phyloP scores from a whole-genome alignment of 768 basidiomycete genomes.

The Leccinum olivaceopallidum region DNA sequence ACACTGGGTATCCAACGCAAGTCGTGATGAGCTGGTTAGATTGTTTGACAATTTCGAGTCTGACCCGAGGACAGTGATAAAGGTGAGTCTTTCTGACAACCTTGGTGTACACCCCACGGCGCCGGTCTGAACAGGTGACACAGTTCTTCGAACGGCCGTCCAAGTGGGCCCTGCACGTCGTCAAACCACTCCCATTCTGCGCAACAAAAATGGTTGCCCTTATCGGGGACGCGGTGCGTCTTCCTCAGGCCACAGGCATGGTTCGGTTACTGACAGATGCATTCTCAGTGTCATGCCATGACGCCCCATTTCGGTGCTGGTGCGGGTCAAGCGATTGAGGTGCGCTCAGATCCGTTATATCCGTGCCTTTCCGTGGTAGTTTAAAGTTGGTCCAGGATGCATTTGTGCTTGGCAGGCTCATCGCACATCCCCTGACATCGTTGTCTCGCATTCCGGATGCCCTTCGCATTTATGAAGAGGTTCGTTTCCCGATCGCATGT shows the following conservation, averaged over 20 bases:
- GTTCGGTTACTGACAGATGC: background rate
- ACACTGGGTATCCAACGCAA: slow-evolving; percentile 31
- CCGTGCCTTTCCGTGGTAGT: background rate
- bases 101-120: background rate
- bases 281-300: slow-evolving; percentile 25
- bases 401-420: slow-evolving; percentile 24
- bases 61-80: slow-evolving; percentile 30
- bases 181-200: slow-evolving; percentile 39
- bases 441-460: slow-evolving; percentile 1
- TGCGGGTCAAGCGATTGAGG: slow-evolving; percentile 30
- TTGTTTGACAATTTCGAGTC: slow-evolving; percentile 38
- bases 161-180: slow-evolving; percentile 46
- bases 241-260: background rate
- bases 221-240: slow-evolving; percentile 41
- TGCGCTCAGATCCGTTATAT: background rate
- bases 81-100: slow-evolving; percentile 17
- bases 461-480: slow-evolving; percentile 14
- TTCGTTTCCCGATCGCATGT: slow-evolving; percentile 15
- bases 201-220: slow-evolving; percentile 38
- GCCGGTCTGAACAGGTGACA: background rate
- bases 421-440: slow-evolving; percentile 21
- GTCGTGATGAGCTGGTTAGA: slow-evolving; percentile 33
- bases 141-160: slow-evolving; percentile 39
- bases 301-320: slow-evolving; percentile 24
- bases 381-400: slow-evolving; percentile 12